phyloP scores from a whole-genome alignment of 2,329 filamentous ascomycete genomes.

The Hypomyces rosellus region DNA sequence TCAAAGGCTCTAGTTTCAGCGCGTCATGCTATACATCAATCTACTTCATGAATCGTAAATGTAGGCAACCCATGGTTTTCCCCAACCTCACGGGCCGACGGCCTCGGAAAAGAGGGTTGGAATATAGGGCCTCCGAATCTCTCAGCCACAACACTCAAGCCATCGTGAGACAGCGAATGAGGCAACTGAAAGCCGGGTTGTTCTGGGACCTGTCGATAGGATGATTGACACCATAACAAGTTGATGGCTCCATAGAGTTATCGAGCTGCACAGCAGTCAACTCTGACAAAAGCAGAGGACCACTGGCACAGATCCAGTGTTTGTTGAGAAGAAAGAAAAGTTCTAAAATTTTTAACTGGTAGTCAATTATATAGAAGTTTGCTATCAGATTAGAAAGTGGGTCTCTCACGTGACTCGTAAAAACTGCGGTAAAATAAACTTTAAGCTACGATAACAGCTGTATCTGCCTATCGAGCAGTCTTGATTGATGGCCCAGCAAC shows the following conservation, averaged over 20 bases:
- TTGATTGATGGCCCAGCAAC: not conserved
- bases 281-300: constrained; percentile 62
- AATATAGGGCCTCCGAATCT: constrained; percentile 70
- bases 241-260: constrained; percentile 73
- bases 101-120: constrained; percentile 82
- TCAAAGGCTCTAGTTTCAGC: too few species aligned
- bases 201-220: constrained; percentile 95
- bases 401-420: constrained; percentile 2
- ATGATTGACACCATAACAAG: constrained; percentile 72
- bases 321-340: constrained; percentile 32
- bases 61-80: constrained; percentile 80
- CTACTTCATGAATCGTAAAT: constrained; percentile 30
- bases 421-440: constrained; percentile 2
- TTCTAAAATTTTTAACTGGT: constrained; percentile 29
- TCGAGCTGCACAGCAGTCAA: constrained; percentile 83
- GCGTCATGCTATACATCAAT: not conserved
- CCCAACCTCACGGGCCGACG: constrained; percentile 85
- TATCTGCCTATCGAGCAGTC: not conserved
- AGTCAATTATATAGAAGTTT: constrained; percentile 4
- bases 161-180: constrained; percentile 57
- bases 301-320: constrained; percentile 79
- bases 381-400: constrained; percentile 8
- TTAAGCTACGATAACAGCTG: not conserved
- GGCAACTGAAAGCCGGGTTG: constrained; percentile 57
- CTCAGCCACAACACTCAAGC: constrained; percentile 58